These are phyloP conservation scores for Cystofilobasidium capitatum DNA, from an alignment of 768 basidiomycete species.

Conservation along the genomic window DNA sequence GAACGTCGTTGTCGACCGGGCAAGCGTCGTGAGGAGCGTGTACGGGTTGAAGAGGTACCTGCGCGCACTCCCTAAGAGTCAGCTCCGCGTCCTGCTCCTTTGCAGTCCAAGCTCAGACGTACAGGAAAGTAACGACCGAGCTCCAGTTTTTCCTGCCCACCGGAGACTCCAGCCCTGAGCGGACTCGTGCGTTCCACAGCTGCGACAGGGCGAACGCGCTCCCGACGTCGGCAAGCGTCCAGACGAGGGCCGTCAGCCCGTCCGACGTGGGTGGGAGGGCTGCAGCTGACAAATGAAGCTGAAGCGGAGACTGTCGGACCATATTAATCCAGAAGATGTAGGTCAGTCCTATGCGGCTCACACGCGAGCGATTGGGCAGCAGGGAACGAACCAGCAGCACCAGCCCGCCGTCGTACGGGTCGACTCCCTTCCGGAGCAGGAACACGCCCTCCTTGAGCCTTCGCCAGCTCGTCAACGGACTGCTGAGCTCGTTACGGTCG, in stretches of 20 bases:
- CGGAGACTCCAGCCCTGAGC: slow-evolving; percentile 34
- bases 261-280: slow-evolving; percentile 50
- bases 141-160: slow-evolving; percentile 47
- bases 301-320: slow-evolving; percentile 60
- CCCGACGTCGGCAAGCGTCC: slow-evolving; percentile 59
- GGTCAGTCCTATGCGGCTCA: too few species aligned
- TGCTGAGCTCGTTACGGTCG: slow-evolving; percentile 66
- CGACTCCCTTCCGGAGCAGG: slow-evolving; percentile 61
- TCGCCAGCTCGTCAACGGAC: slow-evolving; percentile 68
- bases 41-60: slow-evolving; percentile 91
- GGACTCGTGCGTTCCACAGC: slow-evolving; percentile 59
- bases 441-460: slow-evolving; percentile 80
- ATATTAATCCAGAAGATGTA: slow-evolving; percentile 1
- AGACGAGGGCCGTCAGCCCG: slow-evolving; percentile 49
- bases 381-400: slow-evolving; percentile 69
- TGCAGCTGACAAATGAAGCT: slow-evolving; percentile 64
- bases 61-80: slow-evolving; percentile 4
- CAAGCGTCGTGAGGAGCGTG: slow-evolving; percentile 64
- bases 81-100: too few species aligned
- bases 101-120: slow-evolving; percentile 36
- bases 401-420: slow-evolving; percentile 77
- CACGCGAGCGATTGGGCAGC: too few species aligned
- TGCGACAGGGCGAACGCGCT: slow-evolving; percentile 59
- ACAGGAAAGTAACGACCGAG: slow-evolving; percentile 57
- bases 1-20: slow-evolving; percentile 69